A percentile compares a stretch with the other conserved stretches of the same genome.
Evolutionary conservation across 805 yeast species (phyloP).

Genomic region (Metschnikowia henanensis): DNA sequence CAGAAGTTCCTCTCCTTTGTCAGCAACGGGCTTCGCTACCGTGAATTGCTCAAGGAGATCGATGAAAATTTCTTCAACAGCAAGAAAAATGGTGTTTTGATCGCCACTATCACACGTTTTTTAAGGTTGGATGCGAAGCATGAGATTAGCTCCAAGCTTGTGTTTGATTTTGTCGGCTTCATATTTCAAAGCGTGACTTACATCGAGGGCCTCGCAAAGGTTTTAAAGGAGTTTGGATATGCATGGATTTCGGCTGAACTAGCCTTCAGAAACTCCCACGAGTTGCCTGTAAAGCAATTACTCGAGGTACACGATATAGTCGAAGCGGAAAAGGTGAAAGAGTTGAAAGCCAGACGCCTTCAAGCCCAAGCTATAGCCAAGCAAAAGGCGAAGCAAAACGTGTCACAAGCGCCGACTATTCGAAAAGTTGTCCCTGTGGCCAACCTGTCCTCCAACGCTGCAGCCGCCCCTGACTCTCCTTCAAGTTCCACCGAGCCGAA

Average conservation of each 20-base stretch:
- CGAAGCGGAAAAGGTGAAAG: slow-evolving; percentile 9
- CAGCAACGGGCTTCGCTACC: slow-evolving; percentile 21
- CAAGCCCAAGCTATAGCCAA: slow-evolving; percentile 4
- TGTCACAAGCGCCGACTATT: not conserved
- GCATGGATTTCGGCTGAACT: slow-evolving; percentile 46
- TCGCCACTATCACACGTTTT: slow-evolving; percentile 48
- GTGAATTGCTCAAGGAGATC: slow-evolving; percentile 22
- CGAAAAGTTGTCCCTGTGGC: no score
- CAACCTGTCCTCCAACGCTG: no score
- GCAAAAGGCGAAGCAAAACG: slow-evolving; percentile 2
- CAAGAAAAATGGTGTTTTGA: slow-evolving; percentile 48
- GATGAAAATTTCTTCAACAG: slow-evolving; percentile 43
- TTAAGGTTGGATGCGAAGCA: slow-evolving; percentile 40
- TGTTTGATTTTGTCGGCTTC: slow-evolving; percentile 42
- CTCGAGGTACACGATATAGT: slow-evolving; percentile 18
- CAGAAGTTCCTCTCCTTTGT: slow-evolving; percentile 35
- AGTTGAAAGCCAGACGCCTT: slow-evolving; percentile 6
- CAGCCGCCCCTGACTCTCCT: no score
- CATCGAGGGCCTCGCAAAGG: slow-evolving; percentile 27
- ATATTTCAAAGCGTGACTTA: slow-evolving; percentile 38
- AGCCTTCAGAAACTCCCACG: slow-evolving; percentile 39
- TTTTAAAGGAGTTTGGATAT: slow-evolving; percentile 37
- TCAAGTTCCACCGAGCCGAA: not conserved
- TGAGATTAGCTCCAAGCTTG: slow-evolving; percentile 34
- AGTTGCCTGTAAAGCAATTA: slow-evolving; percentile 27